Base-by-base conservation (phyloP, 176 grass and related monocot genomes). In the Rhynchospora pubera region DNA sequence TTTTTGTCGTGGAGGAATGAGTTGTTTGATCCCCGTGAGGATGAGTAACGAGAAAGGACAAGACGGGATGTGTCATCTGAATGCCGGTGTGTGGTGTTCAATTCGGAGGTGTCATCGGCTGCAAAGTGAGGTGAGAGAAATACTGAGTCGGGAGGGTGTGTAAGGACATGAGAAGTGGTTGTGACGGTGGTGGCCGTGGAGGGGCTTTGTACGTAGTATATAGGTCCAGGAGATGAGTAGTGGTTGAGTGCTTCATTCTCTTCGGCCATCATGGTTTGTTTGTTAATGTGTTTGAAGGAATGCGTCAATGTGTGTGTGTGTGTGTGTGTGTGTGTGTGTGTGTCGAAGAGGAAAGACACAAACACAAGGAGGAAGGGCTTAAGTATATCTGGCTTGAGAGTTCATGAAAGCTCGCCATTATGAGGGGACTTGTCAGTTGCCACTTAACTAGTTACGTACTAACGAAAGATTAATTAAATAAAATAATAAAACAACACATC, bases 161-260 rank as follows among this genome's bases (percentile, higher is more conserved):
- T 94, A 13, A 88, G 86, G 16, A 77, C 83, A 48, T 97, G 92
- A 76, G 90, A 94, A 30, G 92, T 71, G 57, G 95, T 83, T 70
- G 93, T 90, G 83, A 88, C 92, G 71, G 93, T 89, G 83, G 90
- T 94, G 50, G 90, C 83, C 45, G 95, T 81, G 64, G 95, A 98
- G 57, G 90, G 90, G 90, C 92, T 98, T 87, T 98, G 88, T 55
- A 94, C 95, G 71, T 94, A 98, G 92, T 98, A 98, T 55, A 87
- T 78, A n/a, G 78, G 83, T 71, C 86, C 85, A 61, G 92, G 88
- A n/a, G 92, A 89, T 32, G 92, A 85, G 79, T 85, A 91, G 83
- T 94, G 92, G 43, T 94, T 91, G 0, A 88, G 85, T 78, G 87
- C 43, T 51, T 97, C 89, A 9, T 93, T 85, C 19, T 97, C 91